Base-by-base conservation (phyloP, 2,329 filamentous ascomycete genomes). In the Camillea tinctor region DNA sequence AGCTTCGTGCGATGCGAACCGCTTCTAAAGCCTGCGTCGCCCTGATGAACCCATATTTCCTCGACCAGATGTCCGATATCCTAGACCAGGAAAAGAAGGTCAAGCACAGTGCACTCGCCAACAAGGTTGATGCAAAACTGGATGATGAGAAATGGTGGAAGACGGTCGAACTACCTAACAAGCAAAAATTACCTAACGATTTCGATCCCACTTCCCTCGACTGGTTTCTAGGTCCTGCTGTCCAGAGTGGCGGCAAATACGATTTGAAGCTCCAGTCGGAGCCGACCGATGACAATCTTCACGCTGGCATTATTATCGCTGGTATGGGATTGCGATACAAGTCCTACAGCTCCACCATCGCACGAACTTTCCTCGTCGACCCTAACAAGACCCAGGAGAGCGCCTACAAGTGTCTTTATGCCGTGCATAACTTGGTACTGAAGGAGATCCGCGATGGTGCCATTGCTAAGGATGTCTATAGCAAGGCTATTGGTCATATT, bases 31-130 rank as follows among this genome's bases (percentile, higher is more conserved):
- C 95, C 52, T 97, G 93, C 68, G 94, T 96, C 66, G 93, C 93
- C 60, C 81, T 98, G 61, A 96, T 98, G 88, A 92, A 92, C 55
- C 92, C 94, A 61, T 99, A 95, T 77, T 98, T 98, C 75, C 88
- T 99, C 66, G 95, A 99, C 73, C 93, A 97, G 75, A 98, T 99
- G 93, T 97, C 94, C 55, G 90, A 91, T 68, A 90, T 98, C 56
- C 86, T 99, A 61, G 95, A 99, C 72, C 90, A 93, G 67, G 96
- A 98, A 76, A 97, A 97, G 81, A 97, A 97, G 74, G 92, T 98
- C 73, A 95, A 93, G 64, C 95, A 99, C 77, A 91, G 89, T 66
- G 84, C 84, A 1, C 84, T 99, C 7, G 88, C 91, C n/a, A 88
- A 92, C 70, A 95, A 93, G 76, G 90, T 99, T 30, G 88, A 94